These are phyloP conservation scores for Boletus rubescentipes DNA, from an alignment of 768 basidiomycete species.

Conservation along the genomic window DNA sequence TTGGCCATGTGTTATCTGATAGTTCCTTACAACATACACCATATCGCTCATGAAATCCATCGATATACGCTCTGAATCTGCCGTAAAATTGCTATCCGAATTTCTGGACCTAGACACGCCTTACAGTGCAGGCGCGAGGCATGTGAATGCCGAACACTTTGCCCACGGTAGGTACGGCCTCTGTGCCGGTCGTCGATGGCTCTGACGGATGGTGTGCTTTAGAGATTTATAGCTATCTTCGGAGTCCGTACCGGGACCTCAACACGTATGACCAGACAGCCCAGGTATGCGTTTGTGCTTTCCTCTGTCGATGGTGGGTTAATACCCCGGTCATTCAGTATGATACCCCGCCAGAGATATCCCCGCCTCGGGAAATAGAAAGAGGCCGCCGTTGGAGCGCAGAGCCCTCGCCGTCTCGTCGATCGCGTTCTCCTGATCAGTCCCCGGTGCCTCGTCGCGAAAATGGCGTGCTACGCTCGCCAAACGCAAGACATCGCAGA, in stretches of 20 bases:
- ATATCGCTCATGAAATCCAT: constrained; percentile 89
- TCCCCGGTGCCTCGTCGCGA: constrained; percentile 7
- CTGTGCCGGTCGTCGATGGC: not conserved
- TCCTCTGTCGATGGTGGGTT: constrained; percentile 2
- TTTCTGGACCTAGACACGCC: constrained; percentile 79
- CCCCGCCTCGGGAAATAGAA: constrained; percentile 33
- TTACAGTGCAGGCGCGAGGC: constrained; percentile 54
- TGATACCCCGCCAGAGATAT: constrained; percentile 46
- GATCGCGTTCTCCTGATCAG: constrained; percentile 26
- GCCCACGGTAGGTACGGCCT: constrained; percentile 69
- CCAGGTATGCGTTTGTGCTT: constrained; percentile 53
- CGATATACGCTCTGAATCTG: constrained; percentile 88
- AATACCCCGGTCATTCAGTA: constrained; percentile 45
- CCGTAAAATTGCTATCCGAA: constrained; percentile 80
- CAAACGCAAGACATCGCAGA: not conserved
- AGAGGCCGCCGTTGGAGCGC: constrained; percentile 31
- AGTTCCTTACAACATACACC: constrained; percentile 90
- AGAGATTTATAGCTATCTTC: constrained; percentile 89
- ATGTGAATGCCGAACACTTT: constrained; percentile 86
- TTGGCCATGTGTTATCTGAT: constrained; percentile 13
- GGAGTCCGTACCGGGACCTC: constrained; percentile 87
- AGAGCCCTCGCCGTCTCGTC: constrained; percentile 19
- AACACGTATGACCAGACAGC: constrained; percentile 76
- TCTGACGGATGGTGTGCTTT: constrained; percentile 4
- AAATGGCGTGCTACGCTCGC: not conserved